Base-by-base conservation (phyloP, 345 rosid genomes). In the Euphorbia peplus region DNA sequence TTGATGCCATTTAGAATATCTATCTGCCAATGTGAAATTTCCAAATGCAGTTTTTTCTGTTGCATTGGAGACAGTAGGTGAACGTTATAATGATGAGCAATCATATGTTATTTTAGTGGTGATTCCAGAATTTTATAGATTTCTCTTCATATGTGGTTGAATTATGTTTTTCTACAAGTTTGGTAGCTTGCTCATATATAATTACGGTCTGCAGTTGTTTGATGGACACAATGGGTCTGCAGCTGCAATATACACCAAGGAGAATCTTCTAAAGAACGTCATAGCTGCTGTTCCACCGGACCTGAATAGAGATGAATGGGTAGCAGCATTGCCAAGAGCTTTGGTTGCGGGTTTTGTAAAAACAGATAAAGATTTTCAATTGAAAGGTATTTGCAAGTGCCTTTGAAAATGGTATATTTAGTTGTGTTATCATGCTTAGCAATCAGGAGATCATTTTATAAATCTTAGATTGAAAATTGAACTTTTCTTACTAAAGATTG, bases 141-240 rank as follows among this genome's bases (percentile, higher is more conserved):
- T 21, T 2, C 19, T 3, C 9, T n/a, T 25, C 10, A 47, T n/a
- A 5, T 44, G 22, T 16, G 5, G 39, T 9, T 28, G 15, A 54
- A 47, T 26, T 47, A 5, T n/a, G 9, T 2, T 69, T 12, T 28
- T 52, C 28, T 71, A 8, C 50, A 59, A 59, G 26, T 47, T 51
- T 0, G 26, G 53, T 54, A 19, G 64, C 28, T 58, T 74, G 41
- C 50, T 66, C 42, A 69, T 74, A 19, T 32, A 50, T 63, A 66
- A 47, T 16, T 25, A 8, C 72, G 15, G 68, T 53, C 70, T 81
- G 84, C 85, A 95, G 99, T 76, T 95, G 74, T 95, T 95, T 86
- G 99, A 95, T 82, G 99, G 99, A 32, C 99, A 95, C 70, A 95
- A 95, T 72, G 99, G 99, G 29, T 80, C 98, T 71, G 97, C 84